These are phyloP conservation scores for Polytrichum formosum DNA, from an alignment of 225 moss, liverwort and hornwort species.

Conservation along the genomic window DNA sequence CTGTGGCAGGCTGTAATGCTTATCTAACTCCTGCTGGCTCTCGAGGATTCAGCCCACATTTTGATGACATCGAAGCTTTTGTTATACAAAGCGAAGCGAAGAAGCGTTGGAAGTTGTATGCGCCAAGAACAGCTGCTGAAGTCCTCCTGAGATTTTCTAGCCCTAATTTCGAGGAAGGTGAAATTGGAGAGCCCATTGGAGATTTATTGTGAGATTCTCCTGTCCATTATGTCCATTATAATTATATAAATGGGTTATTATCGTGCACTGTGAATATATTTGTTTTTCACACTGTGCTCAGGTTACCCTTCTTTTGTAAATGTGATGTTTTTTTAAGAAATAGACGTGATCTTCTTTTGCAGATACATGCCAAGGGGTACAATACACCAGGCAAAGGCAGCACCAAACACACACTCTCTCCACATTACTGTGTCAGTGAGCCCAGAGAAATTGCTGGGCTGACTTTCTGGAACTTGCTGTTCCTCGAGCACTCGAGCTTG, in stretches of 20 bases:
- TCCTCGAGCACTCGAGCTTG: conserved; percentile 86
- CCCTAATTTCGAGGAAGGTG: conserved; percentile 66
- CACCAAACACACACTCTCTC: conserved; percentile 61
- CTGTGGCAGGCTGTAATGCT: conserved; percentile 91
- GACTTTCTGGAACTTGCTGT: conserved; percentile 86
- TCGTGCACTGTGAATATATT: too few species aligned
- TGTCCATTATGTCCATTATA: too few species aligned
- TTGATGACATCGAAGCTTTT: conserved; percentile 86
- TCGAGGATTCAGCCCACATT: conserved; percentile 94
- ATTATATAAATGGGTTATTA: too few species aligned
- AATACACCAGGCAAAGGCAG: conserved; percentile 86
- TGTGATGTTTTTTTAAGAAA: too few species aligned
- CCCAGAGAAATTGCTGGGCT: conserved; percentile 87
- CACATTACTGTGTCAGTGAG: conserved; percentile 94
- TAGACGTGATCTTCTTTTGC: not conserved
- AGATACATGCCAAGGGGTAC: conserved; percentile 94
- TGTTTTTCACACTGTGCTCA: too few species aligned
- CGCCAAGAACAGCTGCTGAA: conserved; percentile 55
- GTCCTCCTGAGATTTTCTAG: conserved; percentile 78
- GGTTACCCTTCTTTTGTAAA: too few species aligned
- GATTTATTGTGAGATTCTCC: conserved; percentile 60
- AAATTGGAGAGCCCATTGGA: conserved; percentile 85
- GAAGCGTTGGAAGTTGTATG: conserved; percentile 86
- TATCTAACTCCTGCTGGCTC: conserved; percentile 88
- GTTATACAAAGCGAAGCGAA: conserved; percentile 88